A percentile compares a stretch with the other conserved stretches of the same genome.
phyloP scores from a whole-genome alignment of 345 rosid species.

The Camelina sativa region DNA sequence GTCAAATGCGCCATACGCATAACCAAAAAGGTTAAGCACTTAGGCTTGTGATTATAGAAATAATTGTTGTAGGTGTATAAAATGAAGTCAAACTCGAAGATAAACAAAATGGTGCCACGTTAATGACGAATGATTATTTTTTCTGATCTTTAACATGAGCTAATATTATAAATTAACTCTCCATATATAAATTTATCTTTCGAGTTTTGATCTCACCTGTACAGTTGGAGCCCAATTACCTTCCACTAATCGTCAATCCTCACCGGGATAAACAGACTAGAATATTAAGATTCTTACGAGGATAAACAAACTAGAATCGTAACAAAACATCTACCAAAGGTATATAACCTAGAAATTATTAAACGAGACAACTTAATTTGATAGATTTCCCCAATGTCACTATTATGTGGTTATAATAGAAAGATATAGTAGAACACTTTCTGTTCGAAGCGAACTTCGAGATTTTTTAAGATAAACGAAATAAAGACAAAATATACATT shows the following conservation, averaged over 20 bases:
- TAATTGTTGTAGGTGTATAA: slow-evolving; percentile 2
- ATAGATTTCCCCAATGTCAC: background rate
- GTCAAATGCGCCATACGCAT: slow-evolving; percentile 31
- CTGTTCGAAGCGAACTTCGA: slow-evolving; percentile 17
- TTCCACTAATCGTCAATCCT: background rate
- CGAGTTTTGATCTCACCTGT: slow-evolving; percentile 31
- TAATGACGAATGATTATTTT: slow-evolving; percentile 7
- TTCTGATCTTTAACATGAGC: slow-evolving; percentile 3
- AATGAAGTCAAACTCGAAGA: slow-evolving; percentile 29
- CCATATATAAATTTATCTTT: slow-evolving; percentile 13
- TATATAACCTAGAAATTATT: background rate
- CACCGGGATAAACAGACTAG: no score
- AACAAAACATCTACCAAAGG: background rate
- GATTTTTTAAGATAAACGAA: background rate
- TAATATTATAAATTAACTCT: slow-evolving; percentile 14
- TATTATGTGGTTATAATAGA: background rate
- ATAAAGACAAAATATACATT: slow-evolving; percentile 38
- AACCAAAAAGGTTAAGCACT: slow-evolving; percentile 6
- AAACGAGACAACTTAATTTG: background rate
- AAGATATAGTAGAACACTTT: background rate
- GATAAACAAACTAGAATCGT: no score
- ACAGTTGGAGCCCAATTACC: slow-evolving; percentile 8
- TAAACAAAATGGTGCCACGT: slow-evolving; percentile 31
- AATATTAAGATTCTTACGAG: no score
- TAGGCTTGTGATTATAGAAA: slow-evolving; percentile 22